phyloP scores from a whole-genome alignment of 148 eudicot species.

The Tetragonia tetragonoides region DNA sequence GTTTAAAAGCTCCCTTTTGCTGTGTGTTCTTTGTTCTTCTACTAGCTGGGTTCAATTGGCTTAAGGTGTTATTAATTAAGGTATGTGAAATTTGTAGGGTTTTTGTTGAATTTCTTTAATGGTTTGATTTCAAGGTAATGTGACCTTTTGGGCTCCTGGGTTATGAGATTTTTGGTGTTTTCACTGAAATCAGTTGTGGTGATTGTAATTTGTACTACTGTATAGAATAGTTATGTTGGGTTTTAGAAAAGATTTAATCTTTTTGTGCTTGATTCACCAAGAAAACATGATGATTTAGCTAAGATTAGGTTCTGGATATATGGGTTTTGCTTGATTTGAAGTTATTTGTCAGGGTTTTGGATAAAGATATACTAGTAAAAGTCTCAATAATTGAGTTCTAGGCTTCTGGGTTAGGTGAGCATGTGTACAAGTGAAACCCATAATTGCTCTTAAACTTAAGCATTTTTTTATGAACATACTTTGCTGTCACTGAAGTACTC shows the following conservation, averaged over 20 bases:
- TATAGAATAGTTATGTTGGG: neutral
- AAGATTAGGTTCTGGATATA: neutral
- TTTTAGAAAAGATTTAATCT: neutral
- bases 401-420: conserved; percentile 27
- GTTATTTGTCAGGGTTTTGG: conserved; percentile 13
- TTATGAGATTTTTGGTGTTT: neutral
- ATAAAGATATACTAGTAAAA: neutral
- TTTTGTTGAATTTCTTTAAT: neutral
- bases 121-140: neutral
- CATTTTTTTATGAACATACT: neutral
- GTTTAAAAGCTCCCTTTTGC: neutral
- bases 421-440: conserved; percentile 13
- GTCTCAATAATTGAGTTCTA: conserved; percentile 24
- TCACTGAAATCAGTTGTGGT: neutral
- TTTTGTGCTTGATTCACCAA: neutral
- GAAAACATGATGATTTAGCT: neutral
- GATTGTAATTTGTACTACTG: neutral
- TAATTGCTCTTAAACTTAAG: conserved; percentile 9
- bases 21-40: conserved; percentile 6
- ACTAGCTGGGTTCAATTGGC: conserved; percentile 16
- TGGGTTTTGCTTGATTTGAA: conserved; percentile 24
- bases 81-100: conserved; percentile 13
- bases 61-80: conserved; percentile 16
- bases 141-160: neutral
- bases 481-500: conserved; percentile 15